Evolutionary conservation across 331 rosid genomes (phyloP), one percentile per base, ranked within the genome.

Genomic region (Quercus lobata): DNA sequence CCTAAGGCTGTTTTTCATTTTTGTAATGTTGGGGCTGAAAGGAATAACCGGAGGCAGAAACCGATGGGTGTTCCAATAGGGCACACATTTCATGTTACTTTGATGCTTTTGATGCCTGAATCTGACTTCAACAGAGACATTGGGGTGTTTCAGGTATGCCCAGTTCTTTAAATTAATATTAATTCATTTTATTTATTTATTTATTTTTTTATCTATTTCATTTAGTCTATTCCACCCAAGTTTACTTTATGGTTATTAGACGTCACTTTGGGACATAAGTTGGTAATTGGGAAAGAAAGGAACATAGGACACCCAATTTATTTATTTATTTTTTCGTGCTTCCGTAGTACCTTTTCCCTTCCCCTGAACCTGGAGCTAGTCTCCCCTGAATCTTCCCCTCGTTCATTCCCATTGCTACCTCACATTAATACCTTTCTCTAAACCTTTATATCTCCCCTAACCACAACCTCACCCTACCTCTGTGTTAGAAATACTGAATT

Each of bases 81-180:
- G 4, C 98, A 91, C 72, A 85, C 89, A 2, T 87, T 85, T 73
- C 27, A 57, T 37, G 90, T 84, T 16, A 85, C 93, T 69, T 82
- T 91, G 83, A 41, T 53, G 14, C 92, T 95, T 56, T 46, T 85
- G 77, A 84, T 95, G 97, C 97, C 98, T 2, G 97, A 95, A 80
- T 95, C 97, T 78, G 88, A 84, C 57, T 94, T 83, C 87, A 95
- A 95, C 69, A 80, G 89, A 57, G 86, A 77, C 7, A 78, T 90
- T 61, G 97, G 98, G 0, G 86, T 92, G 71, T 95, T 95, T 91
- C 97, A 95, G 97, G 98, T 91, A 83, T 79, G 32, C 15, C 10
- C 19, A 7, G 71, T 22, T 52, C 35, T 46, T 54, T 57, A 18
- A 57, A 5, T 57, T 18, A 1, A 21, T 5, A 6, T 52, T 70